Percentiles rank a stretch among this genome's conserved stretches.
Conservation (phyloP, 2,329 filamentous ascomycete genomes). For the Hypoxylon sp. region DNA sequence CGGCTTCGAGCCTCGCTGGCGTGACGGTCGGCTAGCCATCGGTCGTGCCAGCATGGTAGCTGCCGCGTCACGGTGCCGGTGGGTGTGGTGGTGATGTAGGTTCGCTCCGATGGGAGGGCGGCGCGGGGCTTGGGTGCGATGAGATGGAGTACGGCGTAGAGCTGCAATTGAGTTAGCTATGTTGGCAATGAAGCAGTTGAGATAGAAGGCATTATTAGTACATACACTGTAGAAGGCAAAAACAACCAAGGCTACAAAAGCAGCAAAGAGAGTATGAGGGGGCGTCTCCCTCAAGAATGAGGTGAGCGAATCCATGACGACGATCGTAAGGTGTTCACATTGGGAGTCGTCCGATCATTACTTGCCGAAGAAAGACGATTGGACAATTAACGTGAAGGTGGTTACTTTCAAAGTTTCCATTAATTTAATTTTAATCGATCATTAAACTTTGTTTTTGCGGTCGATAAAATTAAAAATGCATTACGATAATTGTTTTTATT, state of each 20-base stretch:
- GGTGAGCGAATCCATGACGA: slow-evolving; percentile 38
- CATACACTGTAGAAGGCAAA: slow-evolving; percentile 52
- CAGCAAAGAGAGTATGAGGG: slow-evolving; percentile 50
- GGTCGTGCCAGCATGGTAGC: slow-evolving; percentile 89
- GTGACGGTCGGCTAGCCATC: slow-evolving; percentile 70
- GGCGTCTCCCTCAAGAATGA: slow-evolving; percentile 48
- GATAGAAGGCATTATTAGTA: background rate
- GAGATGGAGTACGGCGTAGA: slow-evolving; percentile 74
- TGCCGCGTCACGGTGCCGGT: slow-evolving; percentile 64
- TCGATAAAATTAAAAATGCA: background rate
- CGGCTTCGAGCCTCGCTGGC: slow-evolving; percentile 53
- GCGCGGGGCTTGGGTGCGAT: slow-evolving; percentile 83
- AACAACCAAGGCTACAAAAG: slow-evolving; percentile 47
- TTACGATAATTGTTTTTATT: too few relatives aligned
- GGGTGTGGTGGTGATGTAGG: slow-evolving; percentile 78
- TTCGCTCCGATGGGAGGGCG: slow-evolving; percentile 80
- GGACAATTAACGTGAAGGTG: too few relatives aligned
- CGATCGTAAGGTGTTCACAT: slow-evolving; percentile 27
- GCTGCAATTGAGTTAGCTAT: slow-evolving; percentile 50
- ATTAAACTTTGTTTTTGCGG: slow-evolving; percentile 6
- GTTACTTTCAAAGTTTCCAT: too few relatives aligned
- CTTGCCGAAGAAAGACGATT: slow-evolving; percentile 3
- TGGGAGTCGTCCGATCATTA: slow-evolving; percentile 5
- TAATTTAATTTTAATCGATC: too few relatives aligned
- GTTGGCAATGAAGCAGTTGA: background rate